Evolutionary conservation across 192 early-diverging fungal species (phyloP), one percentile per base, ranked within the genome.

Genomic region (Globomyces pollinis-pini): DNA sequence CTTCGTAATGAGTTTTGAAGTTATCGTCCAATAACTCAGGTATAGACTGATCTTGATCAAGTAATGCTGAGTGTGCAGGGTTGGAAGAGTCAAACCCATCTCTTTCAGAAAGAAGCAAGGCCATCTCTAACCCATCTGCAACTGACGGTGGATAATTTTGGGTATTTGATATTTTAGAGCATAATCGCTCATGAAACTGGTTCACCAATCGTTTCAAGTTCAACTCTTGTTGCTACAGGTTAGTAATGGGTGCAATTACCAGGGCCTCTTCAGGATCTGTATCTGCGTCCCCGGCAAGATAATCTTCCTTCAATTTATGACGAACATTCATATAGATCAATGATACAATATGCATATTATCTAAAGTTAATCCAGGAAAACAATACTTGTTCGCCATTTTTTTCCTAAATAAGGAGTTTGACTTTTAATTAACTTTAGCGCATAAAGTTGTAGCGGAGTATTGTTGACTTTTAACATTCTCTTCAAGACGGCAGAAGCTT

Each of bases 341-440:
- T 18, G 90, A 88, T 23, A 91, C 85, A 2, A 86, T 75, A 53
- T 84, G 86, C 88, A 91, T 90, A 60, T 91, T 90, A 39, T 64
- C 76, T 84, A 33, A n/a, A n/a, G n/a, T n/a, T n/a, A n/a, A n/a
- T n/a, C n/a, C n/a, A n/a, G n/a, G n/a, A n/a, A n/a, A n/a, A n/a
- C n/a, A n/a, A n/a, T n/a, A n/a, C n/a, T 80, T 26, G 80, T 71
- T 23, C 87, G 74, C 90, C 90, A 92, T 59, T 88, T 89, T 29
- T 79, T 77, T 32, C 90, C 90, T 2, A 92, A 55, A 60, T 78
- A 89, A 0, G 87, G 86, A 0, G 89, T 74, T 62, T 92, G 90
- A 43, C 74, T 84, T 61, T 91, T 91, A 13, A 92, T 67, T 11
- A 89, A 70, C 58, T 92, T 92, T 21, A 91, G 74, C 2, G 86